Percentiles rank a stretch among this genome's conserved stretches.
Conservation (phyloP, 75 land plant genomes). For the Ceratopteris richardii region DNA sequence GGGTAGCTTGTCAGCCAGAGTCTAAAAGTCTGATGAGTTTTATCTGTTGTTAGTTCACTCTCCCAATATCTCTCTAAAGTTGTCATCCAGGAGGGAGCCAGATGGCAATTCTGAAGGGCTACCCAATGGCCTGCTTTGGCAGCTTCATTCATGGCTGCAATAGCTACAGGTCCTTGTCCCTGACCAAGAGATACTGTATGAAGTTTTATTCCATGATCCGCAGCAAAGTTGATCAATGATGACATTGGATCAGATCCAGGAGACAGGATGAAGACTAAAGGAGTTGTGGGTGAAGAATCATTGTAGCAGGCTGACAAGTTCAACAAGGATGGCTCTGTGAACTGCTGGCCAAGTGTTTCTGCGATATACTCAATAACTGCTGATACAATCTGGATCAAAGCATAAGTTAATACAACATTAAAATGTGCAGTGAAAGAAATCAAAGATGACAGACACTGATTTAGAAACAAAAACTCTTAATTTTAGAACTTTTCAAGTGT, state of each 20-base stretch:
- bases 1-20: constrained; percentile 27
- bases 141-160: constrained; percentile 11
- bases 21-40: constrained; percentile 17
- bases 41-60: constrained; percentile 17
- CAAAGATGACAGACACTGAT: no score
- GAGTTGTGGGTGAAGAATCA: constrained; percentile 17
- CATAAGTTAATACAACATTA: background rate
- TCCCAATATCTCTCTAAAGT: constrained; percentile 22
- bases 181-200: constrained; percentile 23
- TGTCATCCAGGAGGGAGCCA: constrained; percentile 21
- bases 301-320: constrained; percentile 20
- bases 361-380: constrained; percentile 13
- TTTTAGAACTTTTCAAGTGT: no score
- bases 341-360: constrained; percentile 15
- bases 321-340: constrained; percentile 20
- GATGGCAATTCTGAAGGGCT: constrained; percentile 19
- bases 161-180: constrained; percentile 24
- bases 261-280: constrained; percentile 21
- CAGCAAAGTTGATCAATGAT: constrained; percentile 13
- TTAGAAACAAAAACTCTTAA: no score
- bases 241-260: constrained; percentile 33
- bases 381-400: constrained; percentile 15
- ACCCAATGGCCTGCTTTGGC: constrained; percentile 21
- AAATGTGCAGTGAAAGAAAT: no score
- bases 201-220: constrained; percentile 16